These are phyloP conservation scores for Aspergillus sp. DNA, from an alignment of 2,329 filamentous ascomycete genomes.

Conservation along the genomic window DNA sequence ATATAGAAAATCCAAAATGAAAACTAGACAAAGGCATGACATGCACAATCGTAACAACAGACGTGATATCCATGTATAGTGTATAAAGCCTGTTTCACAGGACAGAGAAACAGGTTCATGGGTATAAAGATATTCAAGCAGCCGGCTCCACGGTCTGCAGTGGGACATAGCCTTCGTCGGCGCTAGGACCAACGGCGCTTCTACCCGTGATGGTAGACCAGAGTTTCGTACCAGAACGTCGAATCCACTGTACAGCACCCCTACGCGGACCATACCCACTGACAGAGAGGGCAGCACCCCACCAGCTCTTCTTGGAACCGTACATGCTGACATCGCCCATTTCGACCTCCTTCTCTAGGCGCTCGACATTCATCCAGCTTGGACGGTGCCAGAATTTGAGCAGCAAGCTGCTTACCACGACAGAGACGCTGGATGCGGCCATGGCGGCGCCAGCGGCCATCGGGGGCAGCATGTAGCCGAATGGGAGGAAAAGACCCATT, in stretches of 20 bases:
- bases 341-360: constrained; percentile 57
- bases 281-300: constrained; percentile 27
- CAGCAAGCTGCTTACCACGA: constrained; percentile 78
- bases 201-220: constrained; percentile 30
- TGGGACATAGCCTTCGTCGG: constrained; percentile 45
- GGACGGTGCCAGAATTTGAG: constrained; percentile 85
- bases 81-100: background rate
- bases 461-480: constrained; percentile 79
- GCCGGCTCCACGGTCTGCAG: constrained; percentile 43
- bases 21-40: background rate
- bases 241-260: constrained; percentile 18
- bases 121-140: constrained; percentile 5
- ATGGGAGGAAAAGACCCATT: constrained; percentile 91
- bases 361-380: constrained; percentile 75
- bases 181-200: constrained; percentile 15
- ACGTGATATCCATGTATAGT: background rate
- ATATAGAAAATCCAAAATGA: background rate
- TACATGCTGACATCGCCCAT: constrained; percentile 21
- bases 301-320: constrained; percentile 25
- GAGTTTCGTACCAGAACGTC: constrained; percentile 16
- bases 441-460: constrained; percentile 95
- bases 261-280: constrained; percentile 15
- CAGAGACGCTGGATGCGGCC: constrained; percentile 85
- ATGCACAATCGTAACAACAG: background rate
- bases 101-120: too few species aligned